Conservation (phyloP, 768 basidiomycete genomes). For the Udeniomyces megalosporus region DNA sequence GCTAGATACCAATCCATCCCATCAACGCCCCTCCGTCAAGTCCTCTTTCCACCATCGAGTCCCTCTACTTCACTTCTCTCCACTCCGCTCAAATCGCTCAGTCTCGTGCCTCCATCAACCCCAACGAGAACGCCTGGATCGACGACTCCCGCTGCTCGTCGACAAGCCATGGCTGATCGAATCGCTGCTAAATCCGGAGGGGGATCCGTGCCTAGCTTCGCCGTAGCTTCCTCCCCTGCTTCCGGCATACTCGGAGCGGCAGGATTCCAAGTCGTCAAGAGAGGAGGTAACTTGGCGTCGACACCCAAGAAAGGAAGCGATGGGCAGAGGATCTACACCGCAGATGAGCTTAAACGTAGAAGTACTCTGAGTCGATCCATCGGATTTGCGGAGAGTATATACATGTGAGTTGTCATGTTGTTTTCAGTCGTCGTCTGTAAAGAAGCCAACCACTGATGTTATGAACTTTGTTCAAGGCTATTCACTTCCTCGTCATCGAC, state of each 20-base stretch:
- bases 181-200: conserved; percentile 6
- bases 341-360: conserved; percentile 27
- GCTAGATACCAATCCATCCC: too few relatives aligned
- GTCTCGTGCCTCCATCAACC: neutral
- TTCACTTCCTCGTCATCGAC: conserved; percentile 23
- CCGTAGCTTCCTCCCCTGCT: too few relatives aligned
- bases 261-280: neutral
- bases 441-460: too few relatives aligned
- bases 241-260: too few relatives aligned
- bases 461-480: too few relatives aligned
- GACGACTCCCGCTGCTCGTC: conserved; percentile 1
- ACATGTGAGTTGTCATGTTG: conserved; percentile 31
- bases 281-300: neutral
- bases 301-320: neutral
- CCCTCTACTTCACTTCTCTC: conserved; percentile 2
- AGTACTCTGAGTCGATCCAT: conserved; percentile 29
- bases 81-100: neutral
- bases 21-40: neutral
- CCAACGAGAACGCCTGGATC: neutral
- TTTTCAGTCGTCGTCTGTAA: too few relatives aligned
- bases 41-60: neutral
- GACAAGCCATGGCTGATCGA: conserved; percentile 9
- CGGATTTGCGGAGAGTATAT: conserved; percentile 28
- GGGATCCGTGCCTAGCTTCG: neutral
- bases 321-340: neutral